Evolutionary conservation across 768 basidiomycete species (phyloP), one percentile per base, ranked within the genome.

Genomic region (Cubamyces lactineus): DNA sequence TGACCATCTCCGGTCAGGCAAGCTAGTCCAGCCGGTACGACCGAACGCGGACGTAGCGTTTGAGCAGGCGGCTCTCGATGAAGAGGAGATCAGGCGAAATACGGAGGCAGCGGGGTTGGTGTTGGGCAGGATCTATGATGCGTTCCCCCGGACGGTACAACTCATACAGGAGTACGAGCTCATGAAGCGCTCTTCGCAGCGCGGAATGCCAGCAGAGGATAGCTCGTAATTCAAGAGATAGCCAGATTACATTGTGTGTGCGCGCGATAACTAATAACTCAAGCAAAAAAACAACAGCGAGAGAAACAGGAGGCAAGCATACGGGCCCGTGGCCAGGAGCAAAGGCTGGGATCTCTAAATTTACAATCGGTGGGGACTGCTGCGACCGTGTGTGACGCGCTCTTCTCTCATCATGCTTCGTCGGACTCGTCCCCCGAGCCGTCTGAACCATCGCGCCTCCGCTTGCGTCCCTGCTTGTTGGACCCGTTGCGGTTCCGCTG

Each of bases 401-500:
- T 53, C 39, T 48, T 28, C 24, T 28, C 24, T 9, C 19, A 59
- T 74, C 70, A 78, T 62, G 72, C 69, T 63, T 80, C 84, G 64
- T 91, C 90, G 42, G 88, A 89, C 55, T 89, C 88, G 43, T 85
- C 85, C 45, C 88, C 88, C 49, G 85, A 86, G 49, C 80, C 84
- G 43, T 83, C 88, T 26, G 86, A 87, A 58, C 80, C 85, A 59
- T 82, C 83, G 51, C 84, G 82, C 67, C 82, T 83, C 62, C 84
- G 79, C 66, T 86, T 78, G 5, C 80, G 79, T 61, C 79, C 84
- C 39, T 76, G 75, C 75, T 87, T 91, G 65, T 80, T 82, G 53
- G 87, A 83, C 26, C 88, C 88, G 72, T 93, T 87, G 60, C 92
- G 87, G 74, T 92, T 92, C 65, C 91, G 89, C 92, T 92, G 66